phyloP scores from a whole-genome alignment of 805 yeast species.

The Saccharomycopsis olivae region DNA sequence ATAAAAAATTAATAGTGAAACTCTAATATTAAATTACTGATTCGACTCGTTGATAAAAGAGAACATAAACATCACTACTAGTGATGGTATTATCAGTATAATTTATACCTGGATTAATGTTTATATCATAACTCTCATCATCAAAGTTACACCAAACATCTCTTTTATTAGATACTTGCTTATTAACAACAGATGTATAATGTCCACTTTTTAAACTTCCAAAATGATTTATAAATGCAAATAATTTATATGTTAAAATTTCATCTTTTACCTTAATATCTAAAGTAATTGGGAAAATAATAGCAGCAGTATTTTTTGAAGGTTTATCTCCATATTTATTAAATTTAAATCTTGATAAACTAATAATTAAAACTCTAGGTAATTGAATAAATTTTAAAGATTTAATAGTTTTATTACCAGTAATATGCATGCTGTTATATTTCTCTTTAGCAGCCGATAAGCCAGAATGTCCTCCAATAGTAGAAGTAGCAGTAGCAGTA shows the following conservation, averaged over 20 bases:
- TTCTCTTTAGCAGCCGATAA: slow-evolving; percentile 1
- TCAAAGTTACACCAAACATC: slow-evolving; percentile 69
- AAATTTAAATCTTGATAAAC: slow-evolving; percentile 67
- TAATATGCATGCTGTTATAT: slow-evolving; percentile 14
- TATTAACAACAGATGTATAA: slow-evolving; percentile 59
- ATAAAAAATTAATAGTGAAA: too few species aligned
- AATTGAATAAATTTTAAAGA: slow-evolving; percentile 63
- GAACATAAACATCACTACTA: slow-evolving; percentile 54
- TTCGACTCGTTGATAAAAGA: slow-evolving; percentile 43
- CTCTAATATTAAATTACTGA: slow-evolving; percentile 9
- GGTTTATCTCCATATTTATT: slow-evolving; percentile 32
- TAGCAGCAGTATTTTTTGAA: slow-evolving; percentile 38
- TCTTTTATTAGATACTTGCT: slow-evolving; percentile 22
- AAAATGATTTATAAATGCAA: slow-evolving; percentile 59
- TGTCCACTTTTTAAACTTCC: slow-evolving; percentile 70
- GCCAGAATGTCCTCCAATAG: not conserved
- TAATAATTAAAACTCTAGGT: slow-evolving; percentile 73
- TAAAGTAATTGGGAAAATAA: slow-evolving; percentile 46
- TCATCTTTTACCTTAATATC: slow-evolving; percentile 34
- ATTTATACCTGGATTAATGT: slow-evolving; percentile 36
- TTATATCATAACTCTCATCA: slow-evolving; percentile 47
- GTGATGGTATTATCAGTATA: slow-evolving; percentile 30
- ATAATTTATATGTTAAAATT: slow-evolving; percentile 37
- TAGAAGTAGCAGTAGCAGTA: not conserved
- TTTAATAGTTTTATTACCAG: slow-evolving; percentile 41